Evolutionary conservation across 2,329 filamentous ascomycete species (phyloP).

Genomic region (Botryotinia globosa): DNA sequence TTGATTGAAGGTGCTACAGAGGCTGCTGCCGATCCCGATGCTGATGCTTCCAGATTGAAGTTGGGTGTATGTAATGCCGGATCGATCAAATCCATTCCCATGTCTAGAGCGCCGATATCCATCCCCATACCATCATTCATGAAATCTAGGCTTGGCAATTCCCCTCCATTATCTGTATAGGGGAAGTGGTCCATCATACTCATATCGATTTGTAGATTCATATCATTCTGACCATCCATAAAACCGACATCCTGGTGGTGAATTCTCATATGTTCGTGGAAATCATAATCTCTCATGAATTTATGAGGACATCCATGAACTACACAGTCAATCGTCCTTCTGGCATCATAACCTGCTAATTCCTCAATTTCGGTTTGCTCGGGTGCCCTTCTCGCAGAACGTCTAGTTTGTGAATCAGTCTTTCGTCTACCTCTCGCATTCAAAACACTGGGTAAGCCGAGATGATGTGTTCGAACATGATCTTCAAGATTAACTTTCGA

Average conservation of each 20-base stretch:
- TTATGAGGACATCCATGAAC: slow-evolving; percentile 49
- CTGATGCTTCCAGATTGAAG: background rate
- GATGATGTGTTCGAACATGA: slow-evolving; percentile 78
- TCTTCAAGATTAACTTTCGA: slow-evolving; percentile 79
- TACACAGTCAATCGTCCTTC: slow-evolving; percentile 50
- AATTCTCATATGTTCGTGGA: slow-evolving; percentile 53
- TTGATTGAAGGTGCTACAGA: slow-evolving; percentile 9
- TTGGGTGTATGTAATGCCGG: slow-evolving; percentile 4
- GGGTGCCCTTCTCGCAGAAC: background rate
- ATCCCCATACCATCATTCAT: background rate
- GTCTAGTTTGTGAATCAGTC: background rate
- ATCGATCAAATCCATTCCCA: slow-evolving; percentile 14
- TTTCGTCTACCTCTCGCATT: slow-evolving; percentile 40
- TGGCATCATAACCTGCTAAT: slow-evolving; percentile 51
- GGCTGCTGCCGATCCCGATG: background rate
- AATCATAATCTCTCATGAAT: slow-evolving; percentile 57
- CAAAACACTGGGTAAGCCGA: slow-evolving; percentile 54
- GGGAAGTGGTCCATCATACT: background rate
- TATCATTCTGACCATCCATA: background rate
- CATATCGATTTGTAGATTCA: background rate
- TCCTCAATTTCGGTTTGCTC: slow-evolving; percentile 41
- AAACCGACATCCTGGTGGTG: slow-evolving; percentile 38
- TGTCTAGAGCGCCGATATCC: background rate
- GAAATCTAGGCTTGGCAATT: slow-evolving; percentile 13
- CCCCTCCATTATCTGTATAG: background rate